Evolutionary conservation across 208 protist species (phyloP).

Genomic region (Phytomonas francai): DNA sequence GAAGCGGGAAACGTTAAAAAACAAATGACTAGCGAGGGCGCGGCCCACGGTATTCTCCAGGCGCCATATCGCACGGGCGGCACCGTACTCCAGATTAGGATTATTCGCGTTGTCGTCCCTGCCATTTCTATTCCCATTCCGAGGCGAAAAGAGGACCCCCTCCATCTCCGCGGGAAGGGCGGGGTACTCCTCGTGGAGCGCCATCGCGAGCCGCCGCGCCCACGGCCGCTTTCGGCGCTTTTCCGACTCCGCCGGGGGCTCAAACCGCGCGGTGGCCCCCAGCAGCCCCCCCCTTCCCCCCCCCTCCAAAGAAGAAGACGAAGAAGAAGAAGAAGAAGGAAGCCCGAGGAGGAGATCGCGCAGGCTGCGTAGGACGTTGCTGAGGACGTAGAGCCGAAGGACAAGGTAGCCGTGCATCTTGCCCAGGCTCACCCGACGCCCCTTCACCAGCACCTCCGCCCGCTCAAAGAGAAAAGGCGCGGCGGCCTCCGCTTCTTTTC

Average conservation of each 20-base stretch:
- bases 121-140: too few relatives aligned
- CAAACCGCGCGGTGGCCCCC: constrained; percentile 5
- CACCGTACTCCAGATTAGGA: constrained; percentile 7
- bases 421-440: neutral
- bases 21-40: constrained; percentile 24
- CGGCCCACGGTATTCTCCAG: constrained; percentile 43
- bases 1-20: constrained; percentile 21
- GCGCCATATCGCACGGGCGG: constrained; percentile 26
- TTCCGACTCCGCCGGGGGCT: constrained; percentile 13
- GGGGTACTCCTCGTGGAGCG: constrained; percentile 23
- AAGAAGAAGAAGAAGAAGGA: constrained; percentile 8
- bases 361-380: constrained; percentile 55
- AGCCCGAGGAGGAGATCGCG: constrained; percentile 16
- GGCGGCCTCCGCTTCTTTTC: too few relatives aligned
- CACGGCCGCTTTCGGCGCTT: constrained; percentile 18
- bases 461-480: too few relatives aligned
- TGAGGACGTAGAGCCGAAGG: constrained; percentile 56
- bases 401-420: constrained; percentile 53
- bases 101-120: too few relatives aligned
- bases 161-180: constrained; percentile 35
- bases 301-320: neutral
- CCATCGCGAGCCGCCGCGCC: constrained; percentile 28
- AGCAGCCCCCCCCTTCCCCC: neutral
- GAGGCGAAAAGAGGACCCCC: constrained; percentile 6
- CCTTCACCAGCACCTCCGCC: too few relatives aligned